Evolutionary conservation across 2,329 filamentous ascomycete species (phyloP), one percentile per base, ranked within the genome.

Genomic region (Aureobasidium namibiae): DNA sequence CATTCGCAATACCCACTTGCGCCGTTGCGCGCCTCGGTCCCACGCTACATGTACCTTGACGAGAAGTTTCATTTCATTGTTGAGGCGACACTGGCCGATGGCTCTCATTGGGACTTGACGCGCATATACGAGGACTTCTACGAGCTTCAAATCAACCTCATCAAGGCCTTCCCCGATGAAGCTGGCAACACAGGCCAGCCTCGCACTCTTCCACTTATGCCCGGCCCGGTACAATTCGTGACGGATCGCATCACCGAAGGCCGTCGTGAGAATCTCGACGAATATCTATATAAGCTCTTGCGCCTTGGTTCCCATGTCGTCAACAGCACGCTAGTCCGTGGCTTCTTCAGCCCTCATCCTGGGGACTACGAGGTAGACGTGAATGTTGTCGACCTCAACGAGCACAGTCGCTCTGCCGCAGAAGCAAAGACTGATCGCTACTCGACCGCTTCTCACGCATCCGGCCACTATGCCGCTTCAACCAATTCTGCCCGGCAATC

Each of bases 61-160:
- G 92, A 96, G 66, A 96, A 96, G 72, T 97, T 97, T 74, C 97
- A 94, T 90, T 99, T 97, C 69, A 89, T 96, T 58, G 92, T 99
- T 61, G 92, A 96, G 72, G 90, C 89, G 24, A 82, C 87, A 67
- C 83, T 97, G 73, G 90, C 96, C 69, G 92, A 97, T 70, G 92
- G 91, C 49, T 83, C 89, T 48, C 87, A 89, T 69, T 97, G 92
- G 91, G 92, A 96, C 70, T 77, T 99, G 52, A 92, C 90, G 39
- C 85, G 94, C 63, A 94, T 95, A 69, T 99, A 99, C 69, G 91
- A 97, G 72, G 94, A 97, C 75, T 99, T 99, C 70, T 99, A 97
- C 75, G 94, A 97, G 73, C 92, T 97, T 72, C 94, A 99, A 72
- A 97, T 97, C 69, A 90, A 91, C 33, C 84, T 99, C 9, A 83